These are phyloP conservation scores for Juglanconis juglandina DNA, from an alignment of 2,329 filamentous ascomycete genomes.

Conservation along the genomic window DNA sequence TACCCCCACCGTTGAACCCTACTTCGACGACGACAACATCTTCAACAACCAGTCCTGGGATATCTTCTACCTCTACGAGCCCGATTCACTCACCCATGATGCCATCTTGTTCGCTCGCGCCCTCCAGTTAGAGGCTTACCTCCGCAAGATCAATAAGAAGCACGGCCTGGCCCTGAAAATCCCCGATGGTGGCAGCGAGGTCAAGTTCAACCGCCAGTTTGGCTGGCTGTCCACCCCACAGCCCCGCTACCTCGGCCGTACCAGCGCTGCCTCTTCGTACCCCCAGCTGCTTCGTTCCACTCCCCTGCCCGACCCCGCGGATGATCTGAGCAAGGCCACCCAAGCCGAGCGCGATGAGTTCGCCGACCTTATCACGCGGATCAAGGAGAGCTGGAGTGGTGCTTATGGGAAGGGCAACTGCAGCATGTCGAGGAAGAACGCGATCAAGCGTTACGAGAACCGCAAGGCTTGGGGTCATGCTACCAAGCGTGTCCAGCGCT, in stretches of 20 bases:
- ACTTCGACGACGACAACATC: conserved; percentile 55
- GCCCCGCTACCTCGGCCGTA: conserved; percentile 66
- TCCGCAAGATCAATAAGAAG: conserved; percentile 62
- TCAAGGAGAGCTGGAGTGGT: conserved; percentile 11
- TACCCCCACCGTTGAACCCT: conserved; percentile 41
- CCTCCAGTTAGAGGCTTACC: conserved; percentile 60
- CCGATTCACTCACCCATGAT: conserved; percentile 39
- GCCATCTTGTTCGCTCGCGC: conserved; percentile 65
- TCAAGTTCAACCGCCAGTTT: conserved; percentile 62
- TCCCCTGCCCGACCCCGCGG: conserved; percentile 34
- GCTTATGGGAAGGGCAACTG: conserved; percentile 21
- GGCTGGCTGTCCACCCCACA: conserved; percentile 55
- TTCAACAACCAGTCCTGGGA: conserved; percentile 67
- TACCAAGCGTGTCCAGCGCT: conserved; percentile 63
- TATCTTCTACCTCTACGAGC: conserved; percentile 66
- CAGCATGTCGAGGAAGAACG: conserved; percentile 48
- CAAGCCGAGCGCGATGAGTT: conserved; percentile 31
- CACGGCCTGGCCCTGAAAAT: conserved; percentile 54
- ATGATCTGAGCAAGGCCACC: conserved; percentile 33
- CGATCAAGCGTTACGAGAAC: conserved; percentile 43
- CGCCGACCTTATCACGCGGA: conserved; percentile 44
- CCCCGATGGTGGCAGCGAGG: conserved; percentile 46
- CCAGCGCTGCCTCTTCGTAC: conserved; percentile 38
- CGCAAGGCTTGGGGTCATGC: conserved; percentile 52
- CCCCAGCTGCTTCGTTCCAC: conserved; percentile 28